Evolutionary conservation across 2,329 filamentous ascomycete species (phyloP).

Genomic region (Torrubiella hemipterigena): DNA sequence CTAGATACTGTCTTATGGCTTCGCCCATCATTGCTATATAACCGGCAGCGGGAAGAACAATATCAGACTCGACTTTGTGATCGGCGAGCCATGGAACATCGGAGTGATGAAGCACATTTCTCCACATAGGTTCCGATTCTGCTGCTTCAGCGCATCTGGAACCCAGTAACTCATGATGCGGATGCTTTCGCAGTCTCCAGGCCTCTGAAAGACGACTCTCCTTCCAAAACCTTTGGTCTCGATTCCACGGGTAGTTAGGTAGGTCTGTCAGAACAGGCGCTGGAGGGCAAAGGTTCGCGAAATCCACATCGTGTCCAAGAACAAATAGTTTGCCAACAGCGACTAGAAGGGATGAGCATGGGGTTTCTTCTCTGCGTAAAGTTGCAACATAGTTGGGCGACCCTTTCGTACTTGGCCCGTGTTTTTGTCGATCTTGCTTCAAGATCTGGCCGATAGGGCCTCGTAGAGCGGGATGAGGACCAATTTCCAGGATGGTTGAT

Average conservation of each 20-base stretch:
- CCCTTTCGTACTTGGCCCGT: neutral
- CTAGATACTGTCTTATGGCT: conserved; percentile 16
- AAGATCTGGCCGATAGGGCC: conserved; percentile 5
- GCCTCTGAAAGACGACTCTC: conserved; percentile 13
- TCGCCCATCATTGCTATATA: conserved; percentile 31
- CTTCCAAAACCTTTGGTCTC: conserved; percentile 9
- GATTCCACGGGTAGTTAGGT: conserved; percentile 15
- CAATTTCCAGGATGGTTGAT: conserved; percentile 3
- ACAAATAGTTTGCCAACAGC: conserved; percentile 2
- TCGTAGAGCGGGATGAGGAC: conserved; percentile 4
- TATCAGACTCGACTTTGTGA: conserved; percentile 25
- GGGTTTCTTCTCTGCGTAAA: neutral
- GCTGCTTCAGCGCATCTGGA: conserved; percentile 15
- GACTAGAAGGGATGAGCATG: neutral
- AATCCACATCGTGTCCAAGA: conserved; percentile 2
- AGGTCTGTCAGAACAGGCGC: conserved; percentile 8
- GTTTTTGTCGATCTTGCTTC: neutral
- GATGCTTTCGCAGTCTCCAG: conserved; percentile 10
- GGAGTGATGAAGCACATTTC: conserved; percentile 22
- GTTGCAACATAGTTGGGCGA: conserved; percentile 1
- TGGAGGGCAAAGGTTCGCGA: conserved; percentile 4
- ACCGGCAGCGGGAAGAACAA: conserved; percentile 29
- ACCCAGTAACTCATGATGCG: conserved; percentile 18
- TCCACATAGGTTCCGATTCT: conserved; percentile 22
- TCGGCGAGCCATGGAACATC: conserved; percentile 31